phyloP scores from a whole-genome alignment of 2,329 filamentous ascomycete species.

The Phaeosphaeria sp. region DNA sequence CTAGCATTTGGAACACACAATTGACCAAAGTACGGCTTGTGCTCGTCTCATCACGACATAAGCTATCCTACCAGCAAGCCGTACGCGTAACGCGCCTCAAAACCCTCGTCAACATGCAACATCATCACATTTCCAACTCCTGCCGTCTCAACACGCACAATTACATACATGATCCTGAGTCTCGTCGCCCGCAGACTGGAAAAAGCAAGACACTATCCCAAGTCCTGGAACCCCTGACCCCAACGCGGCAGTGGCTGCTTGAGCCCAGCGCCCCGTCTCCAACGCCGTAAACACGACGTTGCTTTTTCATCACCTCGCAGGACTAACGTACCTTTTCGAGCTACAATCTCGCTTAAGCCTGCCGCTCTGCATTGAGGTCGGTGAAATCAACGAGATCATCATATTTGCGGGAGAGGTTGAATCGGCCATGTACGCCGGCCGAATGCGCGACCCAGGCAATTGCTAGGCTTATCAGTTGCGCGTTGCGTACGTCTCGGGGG shows the following conservation, averaged over 20 bases:
- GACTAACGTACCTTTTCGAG: slow-evolving; percentile 1
- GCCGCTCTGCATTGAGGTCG: background rate
- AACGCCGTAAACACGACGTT: background rate
- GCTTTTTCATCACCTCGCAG: slow-evolving; percentile 5
- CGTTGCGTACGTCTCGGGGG: background rate
- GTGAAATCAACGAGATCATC: background rate
- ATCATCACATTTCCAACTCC: background rate
- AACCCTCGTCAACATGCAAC: background rate
- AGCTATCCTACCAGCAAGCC: background rate
- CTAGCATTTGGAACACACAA: background rate
- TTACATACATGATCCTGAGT: slow-evolving; percentile 1
- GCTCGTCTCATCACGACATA: background rate
- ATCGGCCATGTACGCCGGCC: background rate
- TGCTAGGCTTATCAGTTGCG: background rate
- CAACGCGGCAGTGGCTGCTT: slow-evolving; percentile 7
- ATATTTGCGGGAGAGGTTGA: background rate
- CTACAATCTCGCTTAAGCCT: slow-evolving; percentile 1
- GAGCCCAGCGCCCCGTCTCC: background rate
- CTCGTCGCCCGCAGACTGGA: background rate
- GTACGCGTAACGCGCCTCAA: background rate
- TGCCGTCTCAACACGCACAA: background rate
- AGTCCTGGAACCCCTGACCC: slow-evolving; percentile 2
- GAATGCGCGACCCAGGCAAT: background rate
- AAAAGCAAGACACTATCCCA: slow-evolving; percentile 2
- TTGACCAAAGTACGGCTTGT: background rate